Conservation (phyloP, 2,329 filamentous ascomycete genomes). For the Trichothecium sympodiale region DNA sequence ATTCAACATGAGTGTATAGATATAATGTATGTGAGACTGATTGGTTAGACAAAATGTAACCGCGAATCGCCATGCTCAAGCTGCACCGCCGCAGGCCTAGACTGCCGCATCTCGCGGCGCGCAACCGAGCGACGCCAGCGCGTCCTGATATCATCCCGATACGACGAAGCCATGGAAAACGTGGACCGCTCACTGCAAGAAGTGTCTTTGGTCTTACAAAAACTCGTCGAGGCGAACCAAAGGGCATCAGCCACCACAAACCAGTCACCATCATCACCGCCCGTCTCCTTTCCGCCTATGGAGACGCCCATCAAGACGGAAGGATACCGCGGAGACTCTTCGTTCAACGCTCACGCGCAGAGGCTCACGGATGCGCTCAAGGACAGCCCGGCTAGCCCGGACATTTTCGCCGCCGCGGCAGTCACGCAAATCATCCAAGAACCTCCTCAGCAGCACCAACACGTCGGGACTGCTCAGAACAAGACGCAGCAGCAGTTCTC, state of each 20-base stretch:
- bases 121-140: constrained; percentile 16
- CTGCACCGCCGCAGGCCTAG: constrained; percentile 15
- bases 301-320: constrained; percentile 5
- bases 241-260: no score
- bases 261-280: no score
- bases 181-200: constrained; percentile 13
- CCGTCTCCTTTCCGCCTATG: no score
- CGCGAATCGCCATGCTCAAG: constrained; percentile 16
- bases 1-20: no score
- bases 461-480: no score
- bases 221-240: constrained; percentile 7
- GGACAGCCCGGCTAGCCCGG: not conserved
- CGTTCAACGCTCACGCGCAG: constrained; percentile 14
- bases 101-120: constrained; percentile 13
- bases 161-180: constrained; percentile 18
- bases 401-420: no score
- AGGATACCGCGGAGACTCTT: constrained; percentile 15
- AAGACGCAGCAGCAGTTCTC: no score
- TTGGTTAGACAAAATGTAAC: constrained; percentile 16
- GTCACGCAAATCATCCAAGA: no score
- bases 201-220: constrained; percentile 14
- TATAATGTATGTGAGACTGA: no score
- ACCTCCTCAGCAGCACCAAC: no score
- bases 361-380: not conserved
- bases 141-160: constrained; percentile 16